Conservation (phyloP, 2,329 filamentous ascomycete species). For the Ceratocystis harringtonii region DNA sequence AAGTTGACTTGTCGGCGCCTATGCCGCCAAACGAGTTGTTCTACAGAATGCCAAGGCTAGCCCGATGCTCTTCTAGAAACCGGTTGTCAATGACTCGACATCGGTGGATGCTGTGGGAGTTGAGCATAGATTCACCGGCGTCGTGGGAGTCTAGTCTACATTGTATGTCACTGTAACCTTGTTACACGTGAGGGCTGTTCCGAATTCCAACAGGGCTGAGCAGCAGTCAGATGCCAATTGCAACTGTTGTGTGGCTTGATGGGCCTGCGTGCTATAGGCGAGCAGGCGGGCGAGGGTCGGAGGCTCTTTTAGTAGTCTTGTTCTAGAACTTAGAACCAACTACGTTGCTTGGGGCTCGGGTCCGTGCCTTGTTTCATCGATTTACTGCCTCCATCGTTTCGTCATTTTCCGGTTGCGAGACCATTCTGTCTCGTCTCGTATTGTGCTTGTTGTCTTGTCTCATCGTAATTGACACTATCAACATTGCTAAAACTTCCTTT, state of each 20-base stretch:
- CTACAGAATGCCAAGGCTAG: background rate
- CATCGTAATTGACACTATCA: background rate
- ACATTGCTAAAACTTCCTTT: background rate
- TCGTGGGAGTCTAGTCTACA: no score
- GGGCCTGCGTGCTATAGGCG: no score
- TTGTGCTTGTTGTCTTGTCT: slow-evolving; percentile 9
- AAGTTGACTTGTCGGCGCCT: no score
- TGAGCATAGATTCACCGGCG: no score
- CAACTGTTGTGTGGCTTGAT: no score
- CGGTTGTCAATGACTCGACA: background rate
- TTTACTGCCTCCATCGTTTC: background rate
- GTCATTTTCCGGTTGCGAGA: background rate
- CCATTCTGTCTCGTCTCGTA: slow-evolving; percentile 7
- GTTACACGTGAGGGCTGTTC: no score
- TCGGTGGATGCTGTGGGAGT: no score
- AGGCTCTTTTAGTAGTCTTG: background rate
- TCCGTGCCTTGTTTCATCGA: background rate
- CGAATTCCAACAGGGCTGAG: no score
- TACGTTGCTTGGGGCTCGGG: background rate
- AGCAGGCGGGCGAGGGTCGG: no score
- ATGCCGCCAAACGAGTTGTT: background rate
- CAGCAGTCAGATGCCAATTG: no score
- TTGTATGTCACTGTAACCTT: no score
- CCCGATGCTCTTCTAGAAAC: background rate
- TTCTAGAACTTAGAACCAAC: background rate